Evolutionary conservation across 2,329 filamentous ascomycete genomes (phyloP).

Genomic region (Phialophora tarda): DNA sequence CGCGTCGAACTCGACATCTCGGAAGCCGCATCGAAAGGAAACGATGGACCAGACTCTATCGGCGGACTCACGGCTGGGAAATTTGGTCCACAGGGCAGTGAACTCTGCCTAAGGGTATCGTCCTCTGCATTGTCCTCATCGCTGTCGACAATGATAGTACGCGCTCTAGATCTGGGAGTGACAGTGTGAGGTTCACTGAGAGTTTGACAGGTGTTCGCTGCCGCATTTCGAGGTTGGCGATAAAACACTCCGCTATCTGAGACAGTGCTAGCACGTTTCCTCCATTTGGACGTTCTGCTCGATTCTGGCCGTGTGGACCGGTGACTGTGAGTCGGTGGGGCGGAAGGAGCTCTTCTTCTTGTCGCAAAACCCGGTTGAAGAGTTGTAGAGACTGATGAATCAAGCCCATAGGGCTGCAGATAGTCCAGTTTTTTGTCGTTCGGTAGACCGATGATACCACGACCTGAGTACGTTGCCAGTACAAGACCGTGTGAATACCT

Average conservation of each 20-base stretch:
- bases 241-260: not conserved
- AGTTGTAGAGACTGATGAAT: not conserved
- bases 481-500: conserved; percentile 40
- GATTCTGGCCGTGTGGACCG: not conserved
- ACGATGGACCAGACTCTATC: not conserved
- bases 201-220: not conserved
- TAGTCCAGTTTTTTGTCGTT: conserved; percentile 27
- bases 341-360: conserved; percentile 1
- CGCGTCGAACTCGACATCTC: not conserved
- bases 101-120: conserved; percentile 71
- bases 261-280: not conserved
- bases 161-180: not conserved
- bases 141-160: conserved; percentile 47
- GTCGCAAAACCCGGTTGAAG: not conserved
- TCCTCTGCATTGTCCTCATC: conserved; percentile 58
- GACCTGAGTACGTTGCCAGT: conserved; percentile 36
- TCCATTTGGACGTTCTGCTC: not conserved
- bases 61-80: conserved; percentile 45
- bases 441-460: conserved; percentile 29
- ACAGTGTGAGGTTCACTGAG: not conserved
- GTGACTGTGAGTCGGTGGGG: not conserved
- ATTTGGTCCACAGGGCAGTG: conserved; percentile 59
- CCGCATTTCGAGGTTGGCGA: not conserved
- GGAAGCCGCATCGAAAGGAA: not conserved
- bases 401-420: not conserved